Base-by-base conservation (phyloP, 2,329 filamentous ascomycete species). In the Botryotinia narcissicola region DNA sequence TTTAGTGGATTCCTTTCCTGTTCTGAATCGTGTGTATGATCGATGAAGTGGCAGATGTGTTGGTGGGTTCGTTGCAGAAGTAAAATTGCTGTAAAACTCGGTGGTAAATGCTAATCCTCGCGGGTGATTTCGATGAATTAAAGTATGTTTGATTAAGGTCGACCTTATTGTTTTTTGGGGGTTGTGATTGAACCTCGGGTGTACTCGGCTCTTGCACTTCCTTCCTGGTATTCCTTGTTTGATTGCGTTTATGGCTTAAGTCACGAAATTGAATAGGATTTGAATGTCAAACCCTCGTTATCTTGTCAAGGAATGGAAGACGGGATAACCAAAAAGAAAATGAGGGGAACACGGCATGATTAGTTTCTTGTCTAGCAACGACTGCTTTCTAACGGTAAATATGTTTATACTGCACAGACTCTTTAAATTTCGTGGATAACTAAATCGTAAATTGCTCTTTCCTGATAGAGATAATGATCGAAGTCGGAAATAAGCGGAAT, bases 21-120 rank as follows among this genome's bases (percentile, higher is more conserved):
- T 29, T 67, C n/a, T 12, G 32, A 54, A n/a, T 40, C 14, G 32
- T 29, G 32, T 25, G 37, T 29, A 40, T 54, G 46, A 54, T 67
- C 4, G 44, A 67, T 67, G 64, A 67, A 67, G 64, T 67, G 46
- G 64, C 64, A 67, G 64, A 67, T 67, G 64, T 54, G 64, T 54
- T 54, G 64, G 46, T 67, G 54, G 4, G 18, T 37, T 29, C 8
- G 64, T 40, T 20, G 32, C 22, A 12, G 12, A 35, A 22, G 51
- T n/a, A 12, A 46, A 46, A 64, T 32, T 46, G 18, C 20, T 12
- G 42, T 14, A 44, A 22, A 46, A 32, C 12, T 64, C 18, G 40
- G 25, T 46, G 16, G 18, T 35, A 46, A 57, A 22, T n/a, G 63
- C 25, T 42, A 22, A n/a, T 37, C 22, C 22, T 37, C 32, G 29